Evolutionary conservation across 768 basidiomycete species (phyloP), one percentile per base, ranked within the genome.

Genomic region (Tulasnella sp.): DNA sequence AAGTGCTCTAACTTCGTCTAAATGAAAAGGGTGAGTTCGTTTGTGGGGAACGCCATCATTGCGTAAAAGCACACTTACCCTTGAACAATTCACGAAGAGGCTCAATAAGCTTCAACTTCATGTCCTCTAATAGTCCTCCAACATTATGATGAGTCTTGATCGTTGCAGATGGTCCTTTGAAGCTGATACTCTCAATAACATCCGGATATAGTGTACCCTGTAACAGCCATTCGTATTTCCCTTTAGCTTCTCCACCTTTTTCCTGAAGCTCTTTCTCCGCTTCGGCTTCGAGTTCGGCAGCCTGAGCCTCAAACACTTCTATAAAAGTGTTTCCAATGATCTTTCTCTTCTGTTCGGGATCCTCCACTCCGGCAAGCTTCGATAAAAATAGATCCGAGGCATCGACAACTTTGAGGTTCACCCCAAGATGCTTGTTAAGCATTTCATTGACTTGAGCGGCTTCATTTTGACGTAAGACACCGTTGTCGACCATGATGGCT

Each of bases 121-220:
- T 99, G 67, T 98, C 83, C 63, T 84, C 86, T 55, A 96, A 73
- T 45, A 99, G 25, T 10, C 51, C 55, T 15, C 95, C 95, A 58
- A 98, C 95, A 58, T 99, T 99, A 66, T 98, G 95, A 65, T 99
- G 95, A 2, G 95, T 98, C 74, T 99, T 99, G 73, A 99, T 99
- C 8, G 93, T 98, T 33, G 95, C 95, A 57, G 85, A 89, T 0
- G 95, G 95, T 2, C 95, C 95, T 68, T 96, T 98, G 77, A 99
- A 99, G 67, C 85, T 89, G 69, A 99, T 95, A 63, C 85, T 89
- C 71, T 99, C 95, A 63, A 98, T 99, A 53, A 99, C 95, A 62
- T 99, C 95, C 2, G 95, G 95, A 66, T 98, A 99, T 12, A 99
- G 75, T 0, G 95, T 99, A 3, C 95, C 95, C 67, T 99, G 95